phyloP scores from a whole-genome alignment of 495 filamentous ascomycete species.

The Penicillium mononematosum region DNA sequence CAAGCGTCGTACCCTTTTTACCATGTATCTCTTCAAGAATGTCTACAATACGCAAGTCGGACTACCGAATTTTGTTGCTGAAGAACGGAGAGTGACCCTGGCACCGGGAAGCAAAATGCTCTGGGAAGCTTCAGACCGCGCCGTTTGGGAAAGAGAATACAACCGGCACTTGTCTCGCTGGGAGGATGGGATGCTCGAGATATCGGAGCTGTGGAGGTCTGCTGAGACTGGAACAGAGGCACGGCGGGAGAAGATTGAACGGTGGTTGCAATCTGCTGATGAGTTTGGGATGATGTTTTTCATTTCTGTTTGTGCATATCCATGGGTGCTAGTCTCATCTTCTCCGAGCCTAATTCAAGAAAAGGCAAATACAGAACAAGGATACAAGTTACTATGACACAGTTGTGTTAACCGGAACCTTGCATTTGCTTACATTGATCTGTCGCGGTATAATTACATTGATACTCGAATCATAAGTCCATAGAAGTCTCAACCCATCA shows the following conservation, averaged over 20 bases:
- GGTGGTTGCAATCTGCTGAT: slow-evolving; percentile 29
- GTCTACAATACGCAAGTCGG: slow-evolving; percentile 39
- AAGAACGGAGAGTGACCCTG: slow-evolving; percentile 35
- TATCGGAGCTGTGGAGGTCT: slow-evolving; percentile 44
- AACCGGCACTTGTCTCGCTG: slow-evolving; percentile 39
- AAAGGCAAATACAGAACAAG: background rate
- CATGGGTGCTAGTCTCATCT: slow-evolving; percentile 28
- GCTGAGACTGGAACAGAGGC: slow-evolving; percentile 15
- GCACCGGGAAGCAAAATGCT: slow-evolving; percentile 35
- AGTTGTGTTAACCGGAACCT: background rate
- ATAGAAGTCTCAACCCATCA: background rate
- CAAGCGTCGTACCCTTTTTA: slow-evolving; percentile 46
- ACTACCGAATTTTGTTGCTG: slow-evolving; percentile 43
- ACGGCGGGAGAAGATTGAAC: slow-evolving; percentile 21
- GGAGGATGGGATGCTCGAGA: slow-evolving; percentile 38
- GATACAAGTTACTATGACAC: background rate
- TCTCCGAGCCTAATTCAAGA: background rate
- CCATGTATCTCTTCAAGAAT: slow-evolving; percentile 51
- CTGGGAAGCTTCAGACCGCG: slow-evolving; percentile 37
- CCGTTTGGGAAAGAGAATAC: slow-evolving; percentile 40
- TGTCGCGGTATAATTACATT: background rate
- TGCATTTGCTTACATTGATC: background rate
- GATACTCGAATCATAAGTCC: background rate
- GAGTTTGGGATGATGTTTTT: slow-evolving; percentile 37
- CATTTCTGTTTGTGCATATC: slow-evolving; percentile 29